These are phyloP conservation scores for Aquilaria agallochum DNA, from an alignment of 441 rosid genomes.

Conservation along the genomic window DNA sequence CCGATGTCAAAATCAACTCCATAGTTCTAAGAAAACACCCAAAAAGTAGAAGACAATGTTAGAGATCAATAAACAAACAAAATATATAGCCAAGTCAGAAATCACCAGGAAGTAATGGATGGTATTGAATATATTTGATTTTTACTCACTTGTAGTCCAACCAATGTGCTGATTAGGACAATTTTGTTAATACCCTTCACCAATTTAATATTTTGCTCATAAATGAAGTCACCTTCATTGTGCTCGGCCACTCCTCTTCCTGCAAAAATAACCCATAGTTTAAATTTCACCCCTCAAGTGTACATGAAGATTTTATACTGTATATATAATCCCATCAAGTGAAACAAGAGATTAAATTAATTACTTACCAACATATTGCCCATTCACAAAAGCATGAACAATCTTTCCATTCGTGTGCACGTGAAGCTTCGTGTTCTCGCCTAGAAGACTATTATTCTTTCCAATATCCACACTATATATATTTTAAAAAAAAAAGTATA, in stretches of 20 bases:
- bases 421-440: background rate
- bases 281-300: no score
- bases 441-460: background rate
- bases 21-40: constrained; percentile 19
- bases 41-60: background rate
- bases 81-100: background rate
- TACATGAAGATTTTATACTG: no score
- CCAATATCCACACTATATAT: background rate
- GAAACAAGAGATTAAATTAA: no score
- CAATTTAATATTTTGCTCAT: constrained; percentile 15
- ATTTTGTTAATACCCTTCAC: constrained; percentile 32
- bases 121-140: background rate
- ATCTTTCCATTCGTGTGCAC: constrained; percentile 12
- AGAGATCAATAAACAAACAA: constrained; percentile 1
- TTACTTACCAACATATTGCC: constrained; percentile 18
- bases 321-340: no score
- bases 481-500: background rate
- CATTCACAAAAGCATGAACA: constrained; percentile 32
- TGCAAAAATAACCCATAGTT: background rate
- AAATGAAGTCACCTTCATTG: background rate
- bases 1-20: constrained; percentile 24
- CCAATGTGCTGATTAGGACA: constrained; percentile 44
- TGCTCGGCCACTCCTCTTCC: background rate
- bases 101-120: background rate
- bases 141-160: constrained; percentile 35